A percentile compares a stretch with the other conserved stretches of the same genome.
Evolutionary conservation across 768 basidiomycete species (phyloP).

Genomic region (Rossbeevera mucosa): DNA sequence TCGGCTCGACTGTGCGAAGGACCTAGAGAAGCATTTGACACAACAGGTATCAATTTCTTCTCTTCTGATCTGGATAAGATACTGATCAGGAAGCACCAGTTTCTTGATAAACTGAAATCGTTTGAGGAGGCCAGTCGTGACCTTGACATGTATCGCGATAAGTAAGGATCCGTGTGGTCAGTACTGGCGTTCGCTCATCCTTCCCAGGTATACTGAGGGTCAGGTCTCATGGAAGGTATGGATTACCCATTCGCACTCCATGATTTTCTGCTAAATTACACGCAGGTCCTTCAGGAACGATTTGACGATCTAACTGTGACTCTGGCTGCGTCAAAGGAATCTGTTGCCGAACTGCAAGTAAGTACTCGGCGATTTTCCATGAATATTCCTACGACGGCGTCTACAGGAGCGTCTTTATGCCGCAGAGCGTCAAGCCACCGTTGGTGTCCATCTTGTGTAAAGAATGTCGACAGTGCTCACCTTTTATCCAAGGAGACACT

Average conservation of each 20-base stretch:
- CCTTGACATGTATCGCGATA: conserved; percentile 19
- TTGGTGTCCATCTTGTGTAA: conserved; percentile 8
- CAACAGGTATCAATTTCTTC: conserved; percentile 14
- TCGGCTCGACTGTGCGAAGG: conserved; percentile 23
- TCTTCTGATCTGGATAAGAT: conserved; percentile 15
- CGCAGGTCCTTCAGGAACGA: conserved; percentile 51
- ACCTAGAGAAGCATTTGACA: conserved; percentile 25
- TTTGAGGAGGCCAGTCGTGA: conserved; percentile 19
- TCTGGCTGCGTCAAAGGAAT: conserved; percentile 51
- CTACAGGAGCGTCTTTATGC: conserved; percentile 23
- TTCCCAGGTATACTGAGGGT: conserved; percentile 17
- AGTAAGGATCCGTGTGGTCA: conserved; percentile 14
- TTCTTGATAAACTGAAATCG: conserved; percentile 18
- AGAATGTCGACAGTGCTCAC: background rate
- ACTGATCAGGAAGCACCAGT: conserved; percentile 18
- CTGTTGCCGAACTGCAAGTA: conserved; percentile 49
- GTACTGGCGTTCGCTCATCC: background rate
- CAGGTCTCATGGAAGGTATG: conserved; percentile 24
- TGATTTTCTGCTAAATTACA: background rate
- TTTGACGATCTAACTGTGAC: conserved; percentile 55
- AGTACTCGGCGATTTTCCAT: background rate
- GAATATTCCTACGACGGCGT: background rate
- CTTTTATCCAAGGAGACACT: conserved; percentile 13
- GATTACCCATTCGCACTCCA: background rate
- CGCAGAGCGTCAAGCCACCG: conserved; percentile 13